Conservation (phyloP, 2,329 filamentous ascomycete species). For the Paraphaeosphaeria minitans region DNA sequence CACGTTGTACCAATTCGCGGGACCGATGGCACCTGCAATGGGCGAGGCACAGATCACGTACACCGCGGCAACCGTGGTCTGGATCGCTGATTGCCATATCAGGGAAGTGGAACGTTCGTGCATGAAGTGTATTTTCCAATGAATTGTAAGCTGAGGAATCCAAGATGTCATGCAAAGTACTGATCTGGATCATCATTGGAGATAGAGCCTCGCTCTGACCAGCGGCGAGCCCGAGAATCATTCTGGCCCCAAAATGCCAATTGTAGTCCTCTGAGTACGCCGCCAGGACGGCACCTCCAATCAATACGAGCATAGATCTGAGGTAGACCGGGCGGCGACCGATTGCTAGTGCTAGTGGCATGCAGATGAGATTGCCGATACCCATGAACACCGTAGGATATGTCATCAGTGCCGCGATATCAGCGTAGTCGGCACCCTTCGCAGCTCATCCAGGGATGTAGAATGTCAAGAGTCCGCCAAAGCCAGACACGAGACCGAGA, state of each 20-base stretch:
- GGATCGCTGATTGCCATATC: conserved; percentile 51
- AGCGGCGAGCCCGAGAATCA: conserved; percentile 48
- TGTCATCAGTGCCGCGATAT: conserved; percentile 45
- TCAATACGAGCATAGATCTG: conserved; percentile 19
- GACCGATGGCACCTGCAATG: conserved; percentile 50
- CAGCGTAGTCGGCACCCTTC: conserved; percentile 45
- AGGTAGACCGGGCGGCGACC: conserved; percentile 29
- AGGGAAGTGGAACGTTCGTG: conserved; percentile 51
- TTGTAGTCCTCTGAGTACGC: conserved; percentile 22
- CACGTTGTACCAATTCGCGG: conserved; percentile 52
- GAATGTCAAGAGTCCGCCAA: conserved; percentile 50
- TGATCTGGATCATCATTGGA: conserved; percentile 47
- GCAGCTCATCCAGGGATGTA: conserved; percentile 49
- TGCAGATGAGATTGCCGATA: conserved; percentile 25
- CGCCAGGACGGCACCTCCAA: conserved; percentile 15
- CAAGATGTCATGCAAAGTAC: background rate
- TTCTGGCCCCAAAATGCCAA: conserved; percentile 47
- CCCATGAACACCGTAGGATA: conserved; percentile 25
- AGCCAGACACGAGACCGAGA: conserved; percentile 48
- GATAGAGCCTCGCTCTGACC: conserved; percentile 52
- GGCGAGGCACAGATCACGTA: conserved; percentile 50
- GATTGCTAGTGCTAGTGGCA: conserved; percentile 28
- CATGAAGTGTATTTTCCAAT: conserved; percentile 47
- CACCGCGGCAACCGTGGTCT: conserved; percentile 47
- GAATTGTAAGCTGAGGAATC: background rate